Percentiles rank a stretch among this genome's conserved stretches.
These are phyloP conservation scores for Carex littledalei DNA, from an alignment of 176 grass and related monocot species.

Conservation along the genomic window DNA sequence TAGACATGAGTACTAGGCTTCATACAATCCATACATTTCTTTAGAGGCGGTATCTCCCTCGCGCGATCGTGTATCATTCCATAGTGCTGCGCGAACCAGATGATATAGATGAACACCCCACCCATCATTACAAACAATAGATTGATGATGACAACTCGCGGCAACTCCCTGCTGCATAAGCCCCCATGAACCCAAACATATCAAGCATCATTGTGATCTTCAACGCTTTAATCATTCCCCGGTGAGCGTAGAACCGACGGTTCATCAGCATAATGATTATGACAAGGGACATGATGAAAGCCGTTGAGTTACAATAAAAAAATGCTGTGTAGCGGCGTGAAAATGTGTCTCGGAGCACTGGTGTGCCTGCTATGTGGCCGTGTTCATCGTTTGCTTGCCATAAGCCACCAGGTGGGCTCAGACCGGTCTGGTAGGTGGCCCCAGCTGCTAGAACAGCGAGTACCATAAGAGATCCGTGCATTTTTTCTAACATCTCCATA, in stretches of 20 bases:
- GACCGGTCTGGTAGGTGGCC: constrained; percentile 37
- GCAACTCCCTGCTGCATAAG: constrained; percentile 44
- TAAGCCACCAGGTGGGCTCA: constrained; percentile 32
- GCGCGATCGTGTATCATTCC: background rate
- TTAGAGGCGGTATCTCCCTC: too few species aligned
- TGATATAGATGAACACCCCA: constrained; percentile 42
- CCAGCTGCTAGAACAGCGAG: constrained; percentile 29
- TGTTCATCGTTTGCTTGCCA: background rate
- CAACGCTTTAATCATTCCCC: background rate
- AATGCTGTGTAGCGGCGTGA: constrained; percentile 23
- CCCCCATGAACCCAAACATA: constrained; percentile 53
- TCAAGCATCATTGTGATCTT: constrained; percentile 39
- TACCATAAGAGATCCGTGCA: constrained; percentile 15
- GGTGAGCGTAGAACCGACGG: background rate
- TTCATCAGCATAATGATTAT: constrained; percentile 24
- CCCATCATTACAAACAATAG: constrained; percentile 34
- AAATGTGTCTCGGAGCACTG: constrained; percentile 22
- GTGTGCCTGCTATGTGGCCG: constrained; percentile 21
- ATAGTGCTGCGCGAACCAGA: background rate
- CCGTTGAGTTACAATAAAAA: constrained; percentile 29
- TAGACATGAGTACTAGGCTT: background rate
- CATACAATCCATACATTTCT: background rate
- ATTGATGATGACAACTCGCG: constrained; percentile 26
- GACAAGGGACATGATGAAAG: constrained; percentile 31
- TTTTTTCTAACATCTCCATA: background rate